Base-by-base conservation (phyloP, 192 early-diverging fungal species). In the Backusella sp. region DNA sequence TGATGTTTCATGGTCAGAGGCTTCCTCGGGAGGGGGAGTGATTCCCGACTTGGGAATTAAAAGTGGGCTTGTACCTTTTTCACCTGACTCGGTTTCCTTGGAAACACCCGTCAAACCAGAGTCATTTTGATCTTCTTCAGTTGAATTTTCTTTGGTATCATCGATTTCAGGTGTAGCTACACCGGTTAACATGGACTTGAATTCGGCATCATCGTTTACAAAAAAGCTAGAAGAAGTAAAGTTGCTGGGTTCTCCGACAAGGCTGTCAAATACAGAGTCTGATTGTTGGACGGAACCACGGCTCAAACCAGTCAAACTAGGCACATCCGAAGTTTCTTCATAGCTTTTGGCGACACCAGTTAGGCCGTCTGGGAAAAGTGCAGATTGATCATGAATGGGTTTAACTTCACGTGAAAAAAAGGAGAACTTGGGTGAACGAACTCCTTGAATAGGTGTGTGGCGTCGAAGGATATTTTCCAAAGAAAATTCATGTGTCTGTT, bases 381-480 rank as follows among this genome's bases (percentile, higher is more conserved):
- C 9, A 4, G 56, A 62, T 9, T 62, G 56, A 28, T 62, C 56
- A 28, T 62, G 56, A 14, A 62, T 28, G 56, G 56, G 56, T 62
- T 23, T 23, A 28, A 28, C 12, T 62, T 62, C 56, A 62, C 56
- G 56, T 62, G 56, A 62, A 62, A 62, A 62, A 28, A 62, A 62
- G 11, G 56, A 62, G 26, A 62, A 8, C 26, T 62, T 62, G 4
- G 56, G 56, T 26, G 56, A 62, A 62, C 56, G 56, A 28, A 62
- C 56, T 62, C 56, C 56, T 62, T 62, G 56, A 62, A 62, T 62
- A 62, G 23, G 11, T 14, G 56, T 62, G 56, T 62, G 56, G 56
- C 56, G 56, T 62, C 23, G 56, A 62, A 62, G 56, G 26, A 62
- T 62, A 26, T 62, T 62, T 62, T 62, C 56, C 56, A 62, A 28